Evolutionary conservation across 148 eudicot genomes (phyloP), one percentile per base, ranked within the genome.

Genomic region (Rhododendron henanense): DNA sequence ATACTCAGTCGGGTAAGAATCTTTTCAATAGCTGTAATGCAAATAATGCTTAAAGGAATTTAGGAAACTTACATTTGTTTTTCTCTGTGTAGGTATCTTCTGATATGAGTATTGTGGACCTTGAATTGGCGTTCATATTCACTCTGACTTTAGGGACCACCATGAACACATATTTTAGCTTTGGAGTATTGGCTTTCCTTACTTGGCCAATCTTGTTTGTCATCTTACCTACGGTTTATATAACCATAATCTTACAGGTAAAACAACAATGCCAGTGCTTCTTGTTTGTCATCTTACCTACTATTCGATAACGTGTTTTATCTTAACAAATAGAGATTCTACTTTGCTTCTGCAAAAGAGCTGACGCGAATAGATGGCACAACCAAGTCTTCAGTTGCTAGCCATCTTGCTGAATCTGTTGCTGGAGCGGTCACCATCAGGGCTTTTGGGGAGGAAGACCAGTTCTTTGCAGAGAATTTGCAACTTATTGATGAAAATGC

Each of bases 311-410:
- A 23, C 9, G 15, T 53, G 74, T 57, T 59, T 82, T 53, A 35
- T 37, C 50, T 75, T 39, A 8, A 33, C 59, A 45, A 28, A 83
- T 91, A 94, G 96, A 88, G 80, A 67, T 89, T 87, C 84, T 94
- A 92, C 89, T 87, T 88, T 83, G 92, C 93, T 47, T 88, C 94
- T 67, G 93, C 94, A 39, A 94, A 91, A 85, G 94, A 92, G 85
- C 81, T 94, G 85, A 91, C 92, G 90, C 87, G 96, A 45, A 90
- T 94, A 44, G 91, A 94, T 87, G 94, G 96, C 57, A 94, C 96
- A 11, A 94, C 93, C 6, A 94, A 90, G 82, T 93, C 94, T 78
- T 77, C 88, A 7, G 87, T 92, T 37, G 91, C 93, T 61, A 93
- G 93, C 88, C 88, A 90, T 89, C 88, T 93, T 35, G 90, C 94